Evolutionary conservation across 495 filamentous ascomycete genomes (phyloP).

Genomic region (Aspergillus olivimuriae): DNA sequence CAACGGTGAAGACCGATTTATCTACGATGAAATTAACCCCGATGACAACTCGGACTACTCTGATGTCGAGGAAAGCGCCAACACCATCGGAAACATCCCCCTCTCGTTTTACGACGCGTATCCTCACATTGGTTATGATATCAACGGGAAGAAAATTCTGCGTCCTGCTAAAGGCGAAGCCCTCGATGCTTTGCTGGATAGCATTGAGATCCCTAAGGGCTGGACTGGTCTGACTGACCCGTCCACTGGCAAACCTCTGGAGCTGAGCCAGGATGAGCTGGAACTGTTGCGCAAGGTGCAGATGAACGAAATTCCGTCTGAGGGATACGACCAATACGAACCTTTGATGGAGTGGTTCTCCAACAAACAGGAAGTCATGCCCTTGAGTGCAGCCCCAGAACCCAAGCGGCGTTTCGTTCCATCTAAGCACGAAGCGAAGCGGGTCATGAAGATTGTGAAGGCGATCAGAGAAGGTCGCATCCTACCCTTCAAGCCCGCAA

Average conservation of each 20-base stretch:
- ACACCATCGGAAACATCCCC: slow-evolving; percentile 94
- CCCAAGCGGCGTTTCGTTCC: slow-evolving; percentile 93
- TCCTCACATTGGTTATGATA: slow-evolving; percentile 97
- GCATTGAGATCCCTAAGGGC: slow-evolving; percentile 95
- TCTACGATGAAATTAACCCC: slow-evolving; percentile 86
- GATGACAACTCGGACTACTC: slow-evolving; percentile 94
- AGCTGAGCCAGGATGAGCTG: slow-evolving; percentile 81
- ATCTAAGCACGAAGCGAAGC: slow-evolving; percentile 96
- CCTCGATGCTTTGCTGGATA: slow-evolving; percentile 87
- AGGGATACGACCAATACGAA: slow-evolving; percentile 89
- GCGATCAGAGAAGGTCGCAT: slow-evolving; percentile 94
- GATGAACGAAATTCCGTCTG: slow-evolving; percentile 80
- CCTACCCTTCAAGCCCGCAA: slow-evolving; percentile 77
- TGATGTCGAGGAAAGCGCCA: slow-evolving; percentile 68
- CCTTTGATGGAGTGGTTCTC: slow-evolving; percentile 91
- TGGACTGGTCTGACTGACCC: slow-evolving; percentile 96
- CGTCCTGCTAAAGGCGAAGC: slow-evolving; percentile 92
- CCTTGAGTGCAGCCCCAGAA: slow-evolving; percentile 87
- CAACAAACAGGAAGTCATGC: slow-evolving; percentile 85
- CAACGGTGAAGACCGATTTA: slow-evolving; percentile 66
- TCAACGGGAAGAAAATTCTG: slow-evolving; percentile 97
- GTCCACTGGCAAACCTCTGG: slow-evolving; percentile 82
- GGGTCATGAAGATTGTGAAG: slow-evolving; percentile 95
- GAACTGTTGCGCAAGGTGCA: slow-evolving; percentile 84
- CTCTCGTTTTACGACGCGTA: slow-evolving; percentile 94